Evolutionary conservation across 208 protist genomes (phyloP).

Genomic region (Crithidia expoeki): DNA sequence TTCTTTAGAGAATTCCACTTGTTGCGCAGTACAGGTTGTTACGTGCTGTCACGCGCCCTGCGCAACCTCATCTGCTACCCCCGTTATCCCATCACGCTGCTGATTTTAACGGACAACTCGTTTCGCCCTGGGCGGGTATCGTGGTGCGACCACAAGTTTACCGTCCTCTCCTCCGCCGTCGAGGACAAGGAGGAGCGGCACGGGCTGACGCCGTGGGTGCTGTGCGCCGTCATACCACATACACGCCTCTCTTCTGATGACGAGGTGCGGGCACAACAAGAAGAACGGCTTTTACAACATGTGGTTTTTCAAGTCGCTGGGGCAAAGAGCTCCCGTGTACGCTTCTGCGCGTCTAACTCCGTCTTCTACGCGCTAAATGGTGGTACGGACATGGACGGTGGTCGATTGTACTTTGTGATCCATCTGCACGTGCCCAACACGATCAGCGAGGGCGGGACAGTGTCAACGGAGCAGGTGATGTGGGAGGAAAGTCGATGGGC

Average conservation of each 20-base stretch:
- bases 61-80: constrained; percentile 33
- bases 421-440: constrained; percentile 39
- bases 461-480: constrained; percentile 18
- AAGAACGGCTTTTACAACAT: constrained; percentile 44
- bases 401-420: constrained; percentile 76
- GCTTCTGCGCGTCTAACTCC: constrained; percentile 47
- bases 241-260: constrained; percentile 42
- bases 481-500: constrained; percentile 41
- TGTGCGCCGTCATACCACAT: constrained; percentile 70
- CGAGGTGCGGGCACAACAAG: constrained; percentile 35
- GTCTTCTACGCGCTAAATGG: constrained; percentile 67
- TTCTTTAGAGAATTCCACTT: constrained; percentile 42
- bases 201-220: constrained; percentile 69
- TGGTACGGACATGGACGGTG: constrained; percentile 60
- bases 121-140: constrained; percentile 50
- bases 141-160: constrained; percentile 64
- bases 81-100: constrained; percentile 46
- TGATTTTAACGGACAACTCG: constrained; percentile 73
- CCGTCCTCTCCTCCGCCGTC: constrained; percentile 24
- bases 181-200: constrained; percentile 39
- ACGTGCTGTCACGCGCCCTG: constrained; percentile 48
- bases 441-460: not conserved
- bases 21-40: constrained; percentile 41
- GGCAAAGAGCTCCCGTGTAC: constrained; percentile 22
- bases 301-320: constrained; percentile 70